Evolutionary conservation across 441 rosid species (phyloP).

Genomic region (Croton setiger): DNA sequence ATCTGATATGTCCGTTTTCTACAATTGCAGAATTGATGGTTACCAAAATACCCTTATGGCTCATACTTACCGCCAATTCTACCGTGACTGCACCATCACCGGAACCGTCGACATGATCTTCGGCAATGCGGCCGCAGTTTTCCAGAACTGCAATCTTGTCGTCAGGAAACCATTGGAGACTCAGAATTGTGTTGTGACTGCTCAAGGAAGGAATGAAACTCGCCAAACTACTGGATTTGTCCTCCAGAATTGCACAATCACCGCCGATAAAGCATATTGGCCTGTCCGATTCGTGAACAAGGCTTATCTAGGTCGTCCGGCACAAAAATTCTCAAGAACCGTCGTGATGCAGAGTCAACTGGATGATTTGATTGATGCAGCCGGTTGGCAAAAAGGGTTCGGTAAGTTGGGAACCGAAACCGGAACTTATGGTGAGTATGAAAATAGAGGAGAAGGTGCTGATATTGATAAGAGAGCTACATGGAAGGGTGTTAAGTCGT

Average conservation of each 20-base stretch:
- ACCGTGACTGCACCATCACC: conserved; percentile 61
- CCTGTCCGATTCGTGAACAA: conserved; percentile 35
- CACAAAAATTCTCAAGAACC: conserved; percentile 58
- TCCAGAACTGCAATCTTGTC: conserved; percentile 63
- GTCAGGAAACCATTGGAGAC: conserved; percentile 43
- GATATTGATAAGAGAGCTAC: conserved; percentile 34
- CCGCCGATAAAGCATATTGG: conserved; percentile 37
- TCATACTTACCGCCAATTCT: conserved; percentile 77
- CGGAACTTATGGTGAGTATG: conserved; percentile 45
- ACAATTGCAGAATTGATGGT: conserved; percentile 58
- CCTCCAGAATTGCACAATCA: conserved; percentile 59
- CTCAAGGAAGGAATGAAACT: conserved; percentile 51
- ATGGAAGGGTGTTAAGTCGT: conserved; percentile 55
- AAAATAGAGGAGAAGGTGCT: conserved; percentile 64
- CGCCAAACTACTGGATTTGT: conserved; percentile 48
- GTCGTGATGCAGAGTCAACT: conserved; percentile 52
- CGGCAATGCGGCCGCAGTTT: conserved; percentile 48
- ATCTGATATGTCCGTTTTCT: conserved; percentile 52
- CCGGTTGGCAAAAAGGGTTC: conserved; percentile 59
- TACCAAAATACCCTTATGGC: conserved; percentile 71
- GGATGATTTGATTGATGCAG: conserved; percentile 48
- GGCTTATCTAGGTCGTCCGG: conserved; percentile 74
- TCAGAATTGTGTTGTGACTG: conserved; percentile 58
- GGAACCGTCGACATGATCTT: conserved; percentile 79
- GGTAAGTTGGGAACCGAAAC: conserved; percentile 52